These are phyloP conservation scores for Podospora pseudopauciseta DNA, from an alignment of 495 filamentous ascomycete species.

Conservation along the genomic window DNA sequence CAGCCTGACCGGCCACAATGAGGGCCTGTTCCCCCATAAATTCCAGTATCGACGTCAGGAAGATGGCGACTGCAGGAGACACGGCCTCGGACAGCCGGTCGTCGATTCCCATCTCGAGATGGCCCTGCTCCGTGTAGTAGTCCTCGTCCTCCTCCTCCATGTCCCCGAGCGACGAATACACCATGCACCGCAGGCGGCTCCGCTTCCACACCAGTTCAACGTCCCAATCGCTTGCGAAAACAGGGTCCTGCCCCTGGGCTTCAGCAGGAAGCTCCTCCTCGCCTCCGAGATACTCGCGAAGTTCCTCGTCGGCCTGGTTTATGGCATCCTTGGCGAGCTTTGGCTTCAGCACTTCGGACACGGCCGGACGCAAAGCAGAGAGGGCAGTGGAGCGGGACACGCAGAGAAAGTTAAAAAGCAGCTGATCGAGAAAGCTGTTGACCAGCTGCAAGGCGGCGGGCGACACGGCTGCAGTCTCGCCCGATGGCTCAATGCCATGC, in stretches of 20 bases:
- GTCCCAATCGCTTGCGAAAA: slow-evolving; percentile 66
- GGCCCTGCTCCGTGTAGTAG: slow-evolving; percentile 69
- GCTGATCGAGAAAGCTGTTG: slow-evolving; percentile 91
- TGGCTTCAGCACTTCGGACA: slow-evolving; percentile 82
- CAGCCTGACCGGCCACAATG: slow-evolving; percentile 81
- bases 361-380: slow-evolving; percentile 70
- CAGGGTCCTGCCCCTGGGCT: slow-evolving; percentile 52
- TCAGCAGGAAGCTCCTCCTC: slow-evolving; percentile 66
- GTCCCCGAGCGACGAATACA: slow-evolving; percentile 93
- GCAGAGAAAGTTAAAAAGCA: slow-evolving; percentile 82
- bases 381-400: slow-evolving; percentile 79
- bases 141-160: slow-evolving; percentile 98
- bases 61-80: slow-evolving; percentile 90
- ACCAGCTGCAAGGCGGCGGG: slow-evolving; percentile 71
- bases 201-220: slow-evolving; percentile 86
- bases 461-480: slow-evolving; percentile 69
- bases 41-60: slow-evolving; percentile 91
- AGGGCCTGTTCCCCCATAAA: slow-evolving; percentile 89
- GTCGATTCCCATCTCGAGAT: slow-evolving; percentile 53
- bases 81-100: slow-evolving; percentile 63
- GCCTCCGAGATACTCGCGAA: slow-evolving; percentile 78
- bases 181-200: slow-evolving; percentile 91
- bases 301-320: slow-evolving; percentile 81
- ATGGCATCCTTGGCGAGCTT: slow-evolving; percentile 86
- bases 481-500: slow-evolving; percentile 58